A percentile compares a stretch with the other conserved stretches of the same genome.
Conservation (phyloP, 2,329 filamentous ascomycete genomes). For the Amauroascus niger region DNA sequence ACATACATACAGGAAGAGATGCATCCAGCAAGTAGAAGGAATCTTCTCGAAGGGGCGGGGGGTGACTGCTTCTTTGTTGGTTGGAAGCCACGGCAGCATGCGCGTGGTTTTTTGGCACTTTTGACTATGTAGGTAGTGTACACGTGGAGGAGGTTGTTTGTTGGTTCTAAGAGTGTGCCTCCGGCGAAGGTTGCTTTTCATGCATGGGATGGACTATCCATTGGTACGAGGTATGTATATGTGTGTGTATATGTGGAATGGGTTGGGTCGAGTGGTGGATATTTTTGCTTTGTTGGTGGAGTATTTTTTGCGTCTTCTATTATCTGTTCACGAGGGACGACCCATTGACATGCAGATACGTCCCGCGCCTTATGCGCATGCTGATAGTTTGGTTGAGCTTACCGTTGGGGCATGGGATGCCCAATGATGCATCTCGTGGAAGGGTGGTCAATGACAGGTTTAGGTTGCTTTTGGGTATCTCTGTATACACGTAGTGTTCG, state of each 20-base stretch:
- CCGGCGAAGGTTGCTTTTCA: no score
- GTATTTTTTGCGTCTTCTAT: background rate
- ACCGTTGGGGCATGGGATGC: background rate
- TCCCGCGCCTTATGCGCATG: background rate
- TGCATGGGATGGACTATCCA: no score
- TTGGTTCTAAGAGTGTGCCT: no score
- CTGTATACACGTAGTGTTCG: no score
- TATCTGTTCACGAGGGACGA: background rate
- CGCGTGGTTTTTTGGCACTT: background rate
- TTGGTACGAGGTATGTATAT: no score
- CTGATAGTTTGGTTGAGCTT: background rate
- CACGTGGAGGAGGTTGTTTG: background rate
- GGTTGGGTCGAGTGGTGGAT: background rate
- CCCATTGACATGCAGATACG: background rate
- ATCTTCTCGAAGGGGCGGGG: constrained; percentile 1
- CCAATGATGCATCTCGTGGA: no score
- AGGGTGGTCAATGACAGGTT: no score
- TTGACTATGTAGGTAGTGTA: background rate
- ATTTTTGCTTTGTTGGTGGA: background rate
- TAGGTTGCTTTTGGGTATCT: no score
- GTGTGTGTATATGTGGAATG: background rate
- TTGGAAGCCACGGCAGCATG: background rate
- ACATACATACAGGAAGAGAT: background rate
- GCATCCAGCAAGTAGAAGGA: background rate
- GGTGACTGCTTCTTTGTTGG: background rate